phyloP scores from a whole-genome alignment of 352 stramenopile genomes.

The Phytophthora melonis region DNA sequence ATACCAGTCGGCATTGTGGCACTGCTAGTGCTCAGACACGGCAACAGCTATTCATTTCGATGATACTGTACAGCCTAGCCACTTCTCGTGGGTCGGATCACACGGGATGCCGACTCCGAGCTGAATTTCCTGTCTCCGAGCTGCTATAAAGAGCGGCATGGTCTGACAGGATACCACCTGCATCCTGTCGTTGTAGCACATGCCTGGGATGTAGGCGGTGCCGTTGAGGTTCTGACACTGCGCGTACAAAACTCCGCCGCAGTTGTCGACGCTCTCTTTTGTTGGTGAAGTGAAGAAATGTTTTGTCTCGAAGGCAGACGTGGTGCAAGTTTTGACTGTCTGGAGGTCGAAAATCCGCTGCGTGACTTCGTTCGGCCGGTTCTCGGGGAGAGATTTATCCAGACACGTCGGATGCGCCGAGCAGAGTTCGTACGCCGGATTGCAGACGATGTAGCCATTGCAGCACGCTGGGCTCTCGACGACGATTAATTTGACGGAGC shows the following conservation, averaged over 20 bases:
- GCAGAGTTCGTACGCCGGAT: constrained; percentile 9
- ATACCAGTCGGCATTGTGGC: neutral
- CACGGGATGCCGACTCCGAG: constrained; percentile 30
- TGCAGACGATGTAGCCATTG: constrained; percentile 34
- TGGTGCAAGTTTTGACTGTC: constrained; percentile 1
- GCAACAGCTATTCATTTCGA: neutral
- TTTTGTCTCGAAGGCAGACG: neutral
- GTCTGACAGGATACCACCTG: constrained; percentile 33
- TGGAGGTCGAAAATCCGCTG: constrained; percentile 12
- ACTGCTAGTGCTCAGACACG: neutral
- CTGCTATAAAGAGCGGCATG: constrained; percentile 7
- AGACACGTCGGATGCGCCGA: neutral
- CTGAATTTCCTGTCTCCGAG: constrained; percentile 34
- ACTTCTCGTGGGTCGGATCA: constrained; percentile 27
- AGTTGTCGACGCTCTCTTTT: constrained; percentile 20
- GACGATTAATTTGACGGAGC: neutral
- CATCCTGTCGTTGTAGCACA: constrained; percentile 31
- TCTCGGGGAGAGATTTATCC: neutral
- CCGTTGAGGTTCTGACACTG: constrained; percentile 15
- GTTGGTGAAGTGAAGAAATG: constrained; percentile 4
- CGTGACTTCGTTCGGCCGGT: constrained; percentile 16
- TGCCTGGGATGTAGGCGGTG: neutral
- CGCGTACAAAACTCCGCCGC: constrained; percentile 28
- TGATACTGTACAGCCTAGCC: constrained; percentile 16
- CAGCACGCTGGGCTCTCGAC: constrained; percentile 19